A percentile compares a stretch with the other conserved stretches of the same genome.
Conservation (phyloP, 208 protist species). For the Trypanosoma avium region DNA sequence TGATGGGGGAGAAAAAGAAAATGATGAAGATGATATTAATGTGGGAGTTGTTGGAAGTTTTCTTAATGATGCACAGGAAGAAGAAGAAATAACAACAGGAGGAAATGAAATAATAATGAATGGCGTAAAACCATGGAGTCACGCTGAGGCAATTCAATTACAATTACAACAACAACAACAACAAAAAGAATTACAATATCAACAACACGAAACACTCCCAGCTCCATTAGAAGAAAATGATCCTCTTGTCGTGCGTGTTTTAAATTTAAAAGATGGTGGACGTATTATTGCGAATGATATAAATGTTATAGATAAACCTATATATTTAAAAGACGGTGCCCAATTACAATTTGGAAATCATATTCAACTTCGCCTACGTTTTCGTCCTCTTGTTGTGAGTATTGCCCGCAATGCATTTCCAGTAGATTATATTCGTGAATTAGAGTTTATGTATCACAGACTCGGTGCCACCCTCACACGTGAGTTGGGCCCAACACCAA, state of each 20-base stretch:
- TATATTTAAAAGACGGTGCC: constrained; percentile 44
- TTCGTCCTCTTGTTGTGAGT: constrained; percentile 73
- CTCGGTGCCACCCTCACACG: constrained; percentile 62
- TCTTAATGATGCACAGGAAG: constrained; percentile 16
- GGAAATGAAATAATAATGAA: too few species aligned
- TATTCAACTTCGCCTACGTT: constrained; percentile 45
- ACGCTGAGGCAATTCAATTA: background rate
- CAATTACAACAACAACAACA: background rate
- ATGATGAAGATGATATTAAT: constrained; percentile 6
- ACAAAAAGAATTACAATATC: background rate
- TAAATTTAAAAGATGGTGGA: constrained; percentile 36
- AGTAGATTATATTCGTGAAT: constrained; percentile 42
- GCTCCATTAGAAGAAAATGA: constrained; percentile 17
- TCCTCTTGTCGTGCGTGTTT: constrained; percentile 62
- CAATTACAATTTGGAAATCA: constrained; percentile 50
- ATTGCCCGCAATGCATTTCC: constrained; percentile 43
- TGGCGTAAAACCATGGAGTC: background rate
- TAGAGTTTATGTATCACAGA: constrained; percentile 53
- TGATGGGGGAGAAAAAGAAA: background rate
- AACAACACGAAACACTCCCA: background rate
- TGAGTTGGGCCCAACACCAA: constrained; percentile 16
- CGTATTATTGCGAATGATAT: constrained; percentile 26
- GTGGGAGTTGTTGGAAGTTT: constrained; percentile 21
- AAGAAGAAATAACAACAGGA: too few species aligned
- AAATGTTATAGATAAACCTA: constrained; percentile 34